Base-by-base conservation (phyloP, 2,329 filamentous ascomycete species). In the Colletotrichum spinosum region DNA sequence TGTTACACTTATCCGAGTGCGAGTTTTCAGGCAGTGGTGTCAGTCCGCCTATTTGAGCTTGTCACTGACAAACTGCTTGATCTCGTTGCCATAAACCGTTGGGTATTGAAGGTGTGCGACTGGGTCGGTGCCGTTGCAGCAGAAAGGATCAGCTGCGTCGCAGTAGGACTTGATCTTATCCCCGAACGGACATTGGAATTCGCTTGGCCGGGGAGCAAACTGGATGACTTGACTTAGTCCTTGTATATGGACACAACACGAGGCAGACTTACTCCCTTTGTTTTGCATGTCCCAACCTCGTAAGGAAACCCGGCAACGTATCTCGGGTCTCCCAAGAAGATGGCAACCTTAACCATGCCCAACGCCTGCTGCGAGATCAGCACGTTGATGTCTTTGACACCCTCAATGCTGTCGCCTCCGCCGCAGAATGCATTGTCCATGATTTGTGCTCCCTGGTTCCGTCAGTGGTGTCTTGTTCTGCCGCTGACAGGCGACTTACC, bases 301-400 rank as follows among this genome's bases (percentile, higher is more conserved):
- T 89, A 90, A 0, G 86, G 72, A 38, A 88, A 75, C 0, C 87
- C 87, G 6, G 77, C 74, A 8, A 81, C 78, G 70, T 86, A 85
- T 63, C 87, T 81, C 4, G 89, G 89, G 70, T 89, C 84, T 7
- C 88, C 89, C 83, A 90, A 86, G 73, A 90, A 86, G 69, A 91
- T 89, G 12, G 84, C 86, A 0, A 86, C 89, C 75, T 88, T 89
- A 69, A 91, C 84, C 72, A 83, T 83, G 4, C 75, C 77, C 8
- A 88, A 75, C 3, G 86, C 84, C 6, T 77, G 79, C 0, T 81
- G 77, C 2, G 78, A 79, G 5, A 86, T 73, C 2, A 77, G 76
- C 1, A 82, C 76, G 0, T 79, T 77, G 2, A 82, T 80, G 51
- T 79, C 79, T 1, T 77, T 73, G 65, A 81, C 80, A 34, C 81